Percentiles rank a stretch among this genome's conserved stretches.
These are phyloP conservation scores for Cryphonectria naterciae DNA, from an alignment of 2,329 filamentous ascomycete species.

Conservation along the genomic window DNA sequence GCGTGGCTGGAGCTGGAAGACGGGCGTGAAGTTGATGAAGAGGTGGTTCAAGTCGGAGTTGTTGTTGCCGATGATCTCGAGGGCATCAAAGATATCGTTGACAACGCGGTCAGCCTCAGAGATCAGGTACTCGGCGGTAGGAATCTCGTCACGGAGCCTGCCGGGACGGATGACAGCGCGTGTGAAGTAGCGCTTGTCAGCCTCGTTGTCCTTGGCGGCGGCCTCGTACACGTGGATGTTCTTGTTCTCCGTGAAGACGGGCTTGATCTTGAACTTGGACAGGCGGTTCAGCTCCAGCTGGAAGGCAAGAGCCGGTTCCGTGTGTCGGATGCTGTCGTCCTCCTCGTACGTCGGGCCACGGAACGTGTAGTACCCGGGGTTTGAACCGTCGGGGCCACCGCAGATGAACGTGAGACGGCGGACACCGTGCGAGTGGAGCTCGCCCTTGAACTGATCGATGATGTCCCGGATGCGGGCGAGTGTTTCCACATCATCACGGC, in stretches of 20 bases:
- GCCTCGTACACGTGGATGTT: conserved; percentile 99
- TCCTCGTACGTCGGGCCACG: conserved; percentile 87
- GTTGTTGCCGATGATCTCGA: conserved; percentile 99
- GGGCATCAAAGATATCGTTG: conserved; percentile 95
- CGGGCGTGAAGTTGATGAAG: conserved; percentile 99
- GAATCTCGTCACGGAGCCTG: conserved; percentile 93
- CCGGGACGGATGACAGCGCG: conserved; percentile 94
- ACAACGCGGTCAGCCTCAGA: conserved; percentile 95
- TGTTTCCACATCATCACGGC: conserved; percentile 78
- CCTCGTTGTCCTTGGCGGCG: conserved; percentile 90
- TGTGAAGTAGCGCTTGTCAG: conserved; percentile 98
- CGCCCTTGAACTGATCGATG: conserved; percentile 79
- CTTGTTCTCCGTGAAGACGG: conserved; percentile 98
- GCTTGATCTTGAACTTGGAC: conserved; percentile 96
- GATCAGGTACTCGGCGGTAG: conserved; percentile 97
- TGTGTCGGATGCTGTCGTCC: conserved; percentile 95
- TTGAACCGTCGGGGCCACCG: conserved; percentile 89
- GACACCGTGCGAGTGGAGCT: conserved; percentile 79
- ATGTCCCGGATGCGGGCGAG: conserved; percentile 75
- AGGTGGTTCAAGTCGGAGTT: conserved; percentile 99
- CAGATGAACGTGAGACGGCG: conserved; percentile 96
- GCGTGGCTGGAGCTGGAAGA: conserved; percentile 87
- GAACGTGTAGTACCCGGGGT: conserved; percentile 98
- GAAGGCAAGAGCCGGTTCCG: conserved; percentile 94
- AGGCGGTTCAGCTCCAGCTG: conserved; percentile 94